Conservation (phyloP, 2,329 filamentous ascomycete genomes). For the Oidium heveae region DNA sequence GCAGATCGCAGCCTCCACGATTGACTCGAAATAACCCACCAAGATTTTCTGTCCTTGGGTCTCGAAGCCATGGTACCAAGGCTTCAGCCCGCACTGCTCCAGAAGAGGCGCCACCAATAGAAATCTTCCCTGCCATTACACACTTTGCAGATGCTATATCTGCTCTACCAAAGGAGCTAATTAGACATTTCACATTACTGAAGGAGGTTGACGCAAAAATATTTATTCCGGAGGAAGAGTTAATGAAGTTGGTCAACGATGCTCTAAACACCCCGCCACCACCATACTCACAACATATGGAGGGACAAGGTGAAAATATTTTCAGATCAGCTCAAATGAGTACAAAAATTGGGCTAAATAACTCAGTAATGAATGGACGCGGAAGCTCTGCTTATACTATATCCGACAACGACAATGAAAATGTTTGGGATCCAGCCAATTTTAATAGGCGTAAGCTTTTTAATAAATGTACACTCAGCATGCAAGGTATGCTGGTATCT, state of each 20-base stretch:
- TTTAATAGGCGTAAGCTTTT: constrained; percentile 48
- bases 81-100: constrained; percentile 21
- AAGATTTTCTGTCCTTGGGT: constrained; percentile 24
- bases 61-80: constrained; percentile 18
- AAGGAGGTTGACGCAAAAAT: constrained; percentile 98
- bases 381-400: constrained; percentile 8
- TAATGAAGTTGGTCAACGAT: constrained; percentile 48
- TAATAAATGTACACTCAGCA: constrained; percentile 49
- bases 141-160: constrained; percentile 81
- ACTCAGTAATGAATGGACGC: constrained; percentile 11
- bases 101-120: constrained; percentile 31
- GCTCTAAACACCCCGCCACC: constrained; percentile 28
- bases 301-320: constrained; percentile 9
- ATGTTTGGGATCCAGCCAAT: constrained; percentile 28
- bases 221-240: constrained; percentile 60
- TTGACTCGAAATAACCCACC: constrained; percentile 40
- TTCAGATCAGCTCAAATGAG: constrained; percentile 10
- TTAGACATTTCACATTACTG: constrained; percentile 81
- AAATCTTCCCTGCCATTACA: constrained; percentile 39
- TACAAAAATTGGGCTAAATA: constrained; percentile 11
- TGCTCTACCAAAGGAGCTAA: constrained; percentile 80
- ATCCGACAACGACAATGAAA: constrained; percentile 14
- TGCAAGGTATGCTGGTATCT: constrained; percentile 66
- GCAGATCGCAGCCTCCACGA: constrained; percentile 36
- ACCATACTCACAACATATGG: constrained; percentile 18